These are phyloP conservation scores for Stylonectria norvegica DNA, from an alignment of 2,329 filamentous ascomycete genomes.

Conservation along the genomic window DNA sequence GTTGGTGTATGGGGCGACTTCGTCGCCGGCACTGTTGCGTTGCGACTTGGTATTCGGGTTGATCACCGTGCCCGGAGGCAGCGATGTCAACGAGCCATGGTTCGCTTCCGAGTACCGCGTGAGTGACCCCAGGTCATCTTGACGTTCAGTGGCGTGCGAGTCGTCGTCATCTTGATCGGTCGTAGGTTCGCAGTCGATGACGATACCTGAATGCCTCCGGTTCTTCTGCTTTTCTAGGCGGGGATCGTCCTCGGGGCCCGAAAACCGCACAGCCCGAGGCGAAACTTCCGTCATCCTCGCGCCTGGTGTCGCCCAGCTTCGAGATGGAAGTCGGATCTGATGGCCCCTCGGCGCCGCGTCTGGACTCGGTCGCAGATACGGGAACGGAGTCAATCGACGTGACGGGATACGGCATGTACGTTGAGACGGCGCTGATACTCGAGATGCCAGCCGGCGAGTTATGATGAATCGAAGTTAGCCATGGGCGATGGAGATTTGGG, in stretches of 20 bases:
- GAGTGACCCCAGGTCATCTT: constrained; percentile 47
- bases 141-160: constrained; percentile 45
- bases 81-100: constrained; percentile 42
- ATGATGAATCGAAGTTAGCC: constrained; percentile 24
- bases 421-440: constrained; percentile 6
- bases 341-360: constrained; percentile 19
- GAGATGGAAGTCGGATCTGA: constrained; percentile 16
- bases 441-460: constrained; percentile 15
- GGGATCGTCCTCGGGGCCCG: constrained; percentile 44
- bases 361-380: constrained; percentile 11
- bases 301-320: constrained; percentile 15
- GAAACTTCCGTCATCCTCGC: constrained; percentile 45
- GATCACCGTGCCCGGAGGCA: constrained; percentile 36
- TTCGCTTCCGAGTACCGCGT: constrained; percentile 43
- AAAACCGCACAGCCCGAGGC: constrained; percentile 56
- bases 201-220: constrained; percentile 31
- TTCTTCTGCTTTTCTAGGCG: constrained; percentile 42
- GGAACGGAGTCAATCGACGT: constrained; percentile 4
- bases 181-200: constrained; percentile 11
- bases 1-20: constrained; percentile 29
- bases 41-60: constrained; percentile 43
- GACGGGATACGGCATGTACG: constrained; percentile 10
- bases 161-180: constrained; percentile 35
- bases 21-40: constrained; percentile 33
- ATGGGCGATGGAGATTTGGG: constrained; percentile 22